A percentile compares a stretch with the other conserved stretches of the same genome.
phyloP scores from a whole-genome alignment of 2,329 filamentous ascomycete genomes.

The Aspergillus proliferans region DNA sequence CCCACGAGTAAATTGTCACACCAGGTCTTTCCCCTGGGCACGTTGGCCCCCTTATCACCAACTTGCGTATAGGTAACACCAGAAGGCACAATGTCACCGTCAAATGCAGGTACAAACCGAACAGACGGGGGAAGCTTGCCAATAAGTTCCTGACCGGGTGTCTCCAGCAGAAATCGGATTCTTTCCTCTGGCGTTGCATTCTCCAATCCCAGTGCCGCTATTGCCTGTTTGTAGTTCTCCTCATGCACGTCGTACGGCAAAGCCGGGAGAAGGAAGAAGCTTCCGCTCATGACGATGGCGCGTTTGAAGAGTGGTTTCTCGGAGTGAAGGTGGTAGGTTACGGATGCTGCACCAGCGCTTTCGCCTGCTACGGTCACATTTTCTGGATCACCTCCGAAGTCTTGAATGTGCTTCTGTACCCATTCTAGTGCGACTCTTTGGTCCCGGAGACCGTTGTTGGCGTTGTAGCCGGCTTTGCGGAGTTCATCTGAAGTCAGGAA shows the following conservation, averaged over 20 bases:
- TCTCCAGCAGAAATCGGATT: slow-evolving; percentile 35
- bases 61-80: slow-evolving; percentile 17
- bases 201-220: slow-evolving; percentile 36
- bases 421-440: slow-evolving; percentile 40
- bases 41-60: slow-evolving; percentile 15
- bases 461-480: slow-evolving; percentile 38
- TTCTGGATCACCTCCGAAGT: slow-evolving; percentile 37
- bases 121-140: slow-evolving; percentile 33
- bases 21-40: slow-evolving; percentile 41
- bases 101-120: slow-evolving; percentile 34
- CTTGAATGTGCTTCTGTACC: slow-evolving; percentile 35
- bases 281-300: slow-evolving; percentile 40
- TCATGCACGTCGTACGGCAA: slow-evolving; percentile 37
- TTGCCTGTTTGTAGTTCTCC: slow-evolving; percentile 35
- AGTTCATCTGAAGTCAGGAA: slow-evolving; percentile 47
- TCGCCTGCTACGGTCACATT: slow-evolving; percentile 42
- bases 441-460: slow-evolving; percentile 45
- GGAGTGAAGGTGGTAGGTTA: slow-evolving; percentile 30
- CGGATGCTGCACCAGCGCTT: slow-evolving; percentile 40
- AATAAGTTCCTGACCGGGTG: slow-evolving; percentile 39
- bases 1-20: slow-evolving; percentile 44
- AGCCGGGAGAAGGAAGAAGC: slow-evolving; percentile 38
- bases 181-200: slow-evolving; percentile 34
- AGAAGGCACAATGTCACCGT: slow-evolving; percentile 37
- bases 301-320: slow-evolving; percentile 36